Conservation (phyloP, 2,329 filamentous ascomycete species). For the Cytospora piceae region DNA sequence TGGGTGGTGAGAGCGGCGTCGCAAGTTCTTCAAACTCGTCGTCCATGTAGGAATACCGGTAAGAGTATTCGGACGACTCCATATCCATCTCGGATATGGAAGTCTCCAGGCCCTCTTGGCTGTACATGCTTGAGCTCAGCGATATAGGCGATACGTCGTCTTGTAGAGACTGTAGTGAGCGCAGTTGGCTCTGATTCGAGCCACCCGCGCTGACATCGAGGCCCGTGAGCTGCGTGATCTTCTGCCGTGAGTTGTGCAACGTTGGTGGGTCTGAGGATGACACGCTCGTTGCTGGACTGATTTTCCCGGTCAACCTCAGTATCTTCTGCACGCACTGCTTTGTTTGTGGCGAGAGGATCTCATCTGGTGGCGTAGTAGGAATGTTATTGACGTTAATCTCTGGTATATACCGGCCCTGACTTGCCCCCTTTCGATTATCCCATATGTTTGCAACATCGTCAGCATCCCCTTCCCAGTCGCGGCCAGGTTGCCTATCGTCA, state of each 20-base stretch:
- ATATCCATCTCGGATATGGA: slow-evolving; percentile 32
- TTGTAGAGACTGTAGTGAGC: slow-evolving; percentile 1
- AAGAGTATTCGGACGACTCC: slow-evolving; percentile 12
- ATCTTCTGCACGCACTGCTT: slow-evolving; percentile 32
- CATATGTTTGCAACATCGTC: not conserved
- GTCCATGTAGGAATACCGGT: slow-evolving; percentile 5
- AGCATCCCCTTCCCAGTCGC: slow-evolving; percentile 25
- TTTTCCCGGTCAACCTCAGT: slow-evolving; percentile 30
- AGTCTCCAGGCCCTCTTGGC: slow-evolving; percentile 27
- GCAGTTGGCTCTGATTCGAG: slow-evolving; percentile 19
- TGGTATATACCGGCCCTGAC: slow-evolving; percentile 5
- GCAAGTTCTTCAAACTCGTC: slow-evolving; percentile 5
- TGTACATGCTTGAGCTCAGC: slow-evolving; percentile 31
- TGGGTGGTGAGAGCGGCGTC: slow-evolving; percentile 13
- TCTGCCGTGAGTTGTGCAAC: slow-evolving; percentile 41
- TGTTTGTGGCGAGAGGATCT: slow-evolving; percentile 34
- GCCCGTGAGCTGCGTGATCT: slow-evolving; percentile 49
- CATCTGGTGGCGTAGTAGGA: slow-evolving; percentile 25
- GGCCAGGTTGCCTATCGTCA: not conserved
- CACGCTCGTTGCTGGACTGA: slow-evolving; percentile 14
- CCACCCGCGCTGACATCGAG: slow-evolving; percentile 39
- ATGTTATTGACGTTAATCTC: slow-evolving; percentile 24
- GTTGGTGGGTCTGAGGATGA: slow-evolving; percentile 32
- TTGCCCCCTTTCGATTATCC: slow-evolving; percentile 2
- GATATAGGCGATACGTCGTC: slow-evolving; percentile 32